Evolutionary conservation across 441 rosid species (phyloP), one percentile per base, ranked within the genome.

Genomic region (Gossypium laxum): DNA sequence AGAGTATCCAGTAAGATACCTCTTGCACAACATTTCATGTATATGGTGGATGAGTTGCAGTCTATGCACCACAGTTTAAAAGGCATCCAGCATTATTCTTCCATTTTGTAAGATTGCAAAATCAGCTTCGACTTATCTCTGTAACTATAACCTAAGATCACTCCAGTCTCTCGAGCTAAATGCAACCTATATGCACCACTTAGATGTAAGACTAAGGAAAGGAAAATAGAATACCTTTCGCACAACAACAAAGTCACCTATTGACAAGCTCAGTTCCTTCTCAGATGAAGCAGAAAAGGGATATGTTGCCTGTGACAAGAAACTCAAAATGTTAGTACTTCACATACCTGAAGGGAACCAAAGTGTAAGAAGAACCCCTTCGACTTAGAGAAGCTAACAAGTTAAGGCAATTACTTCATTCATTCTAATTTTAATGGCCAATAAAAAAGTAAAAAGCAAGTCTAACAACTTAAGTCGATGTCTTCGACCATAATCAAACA

Each of bases 171-270:
- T 66, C 43, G 48, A 26, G 65, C 64, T 15, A 51, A 51, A 73
- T 51, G 61, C 61, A 21, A 43, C 65, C 67, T 45, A 67, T 34
- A 68, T 10, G 38, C 8, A 32, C 22, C 64, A 67, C 43, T 19
- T 47, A 67, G 66, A 38, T 10, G 43, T n/a, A 71, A 4, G 21
- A 4, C 43, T 52, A 12, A 73, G n/a, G 14, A 55, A 48, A 48
- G 54, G 41, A 26, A 75, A 41, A 70, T 75, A 56, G 26, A 32
- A 62, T 50, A 88, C 93, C 91, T 86, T 80, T 71, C 93, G 78
- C 48, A 88, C 91, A 24, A 88, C 93, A 28, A 88, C 77, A 75
- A 84, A 88, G 64, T 88, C 93, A 70, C 93, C 93, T 58, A 70
- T 79, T 1, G 78, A 68, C 80, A 88, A 80, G 82, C 82, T 83